These are phyloP conservation scores for Fusarium sp. DNA, from an alignment of 2,329 filamentous ascomycete species.

Conservation along the genomic window DNA sequence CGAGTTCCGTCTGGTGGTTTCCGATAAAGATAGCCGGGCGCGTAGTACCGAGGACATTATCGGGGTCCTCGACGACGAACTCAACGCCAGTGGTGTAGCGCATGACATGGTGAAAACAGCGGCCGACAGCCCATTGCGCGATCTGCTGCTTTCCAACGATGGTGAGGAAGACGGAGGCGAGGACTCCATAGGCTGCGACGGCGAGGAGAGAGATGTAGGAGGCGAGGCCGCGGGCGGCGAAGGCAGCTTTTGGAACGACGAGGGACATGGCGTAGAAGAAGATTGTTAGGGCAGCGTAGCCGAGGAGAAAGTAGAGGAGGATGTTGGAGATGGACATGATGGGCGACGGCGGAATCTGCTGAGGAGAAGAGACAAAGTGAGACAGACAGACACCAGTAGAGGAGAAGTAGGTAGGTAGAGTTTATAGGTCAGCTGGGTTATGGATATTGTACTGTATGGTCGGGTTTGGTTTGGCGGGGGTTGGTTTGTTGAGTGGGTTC, in stretches of 20 bases:
- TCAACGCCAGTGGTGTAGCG: slow-evolving; percentile 76
- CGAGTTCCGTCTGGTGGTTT: slow-evolving; percentile 96
- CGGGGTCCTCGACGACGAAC: slow-evolving; percentile 77
- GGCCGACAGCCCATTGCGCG: slow-evolving; percentile 85
- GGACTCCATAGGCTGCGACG: slow-evolving; percentile 76
- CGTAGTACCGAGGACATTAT: slow-evolving; percentile 67
- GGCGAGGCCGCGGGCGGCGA: slow-evolving; percentile 74
- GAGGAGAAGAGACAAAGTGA: neutral
- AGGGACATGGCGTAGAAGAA: slow-evolving; percentile 71
- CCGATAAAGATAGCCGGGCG: slow-evolving; percentile 91
- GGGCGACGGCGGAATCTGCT: neutral
- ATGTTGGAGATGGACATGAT: slow-evolving; percentile 52
- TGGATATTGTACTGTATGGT: neutral
- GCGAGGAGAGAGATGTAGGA: slow-evolving; percentile 70
- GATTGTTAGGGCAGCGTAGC: slow-evolving; percentile 61
- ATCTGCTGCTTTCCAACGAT: slow-evolving; percentile 76
- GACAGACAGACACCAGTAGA: slow-evolving; percentile 11
- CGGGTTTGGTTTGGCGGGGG: slow-evolving; percentile 24
- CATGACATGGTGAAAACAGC: slow-evolving; percentile 85
- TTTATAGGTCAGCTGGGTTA: slow-evolving; percentile 23
- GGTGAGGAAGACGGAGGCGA: slow-evolving; percentile 77
- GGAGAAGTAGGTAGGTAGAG: neutral
- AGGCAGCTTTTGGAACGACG: slow-evolving; percentile 67
- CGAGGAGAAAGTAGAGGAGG: slow-evolving; percentile 58
- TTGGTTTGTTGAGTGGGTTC: slow-evolving; percentile 27